phyloP scores from a whole-genome alignment of 2,329 filamentous ascomycete species.

The Xylaria sp. region DNA sequence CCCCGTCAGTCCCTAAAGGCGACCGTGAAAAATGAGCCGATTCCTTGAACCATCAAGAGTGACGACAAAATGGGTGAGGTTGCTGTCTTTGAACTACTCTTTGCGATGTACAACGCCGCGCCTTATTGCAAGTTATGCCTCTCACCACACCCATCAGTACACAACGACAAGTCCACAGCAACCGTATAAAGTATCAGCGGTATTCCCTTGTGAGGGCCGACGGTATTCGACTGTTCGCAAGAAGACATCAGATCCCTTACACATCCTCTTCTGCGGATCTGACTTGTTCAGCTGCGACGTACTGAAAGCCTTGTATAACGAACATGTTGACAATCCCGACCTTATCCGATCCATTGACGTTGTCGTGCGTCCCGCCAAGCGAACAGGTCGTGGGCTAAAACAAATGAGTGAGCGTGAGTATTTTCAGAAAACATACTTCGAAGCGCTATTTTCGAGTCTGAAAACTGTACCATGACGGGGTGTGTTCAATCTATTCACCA shows the following conservation, averaged over 20 bases:
- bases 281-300: constrained; percentile 87
- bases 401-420: constrained; percentile 65
- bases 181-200: neutral
- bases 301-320: constrained; percentile 69
- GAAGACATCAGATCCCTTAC: constrained; percentile 63
- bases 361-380: constrained; percentile 79
- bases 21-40: neutral
- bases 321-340: constrained; percentile 57
- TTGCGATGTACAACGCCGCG: neutral
- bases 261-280: constrained; percentile 92
- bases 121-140: neutral
- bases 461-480: neutral
- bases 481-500: neutral
- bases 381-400: constrained; percentile 76
- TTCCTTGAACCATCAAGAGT: neutral
- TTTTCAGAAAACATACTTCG: neutral
- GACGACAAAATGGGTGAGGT: neutral
- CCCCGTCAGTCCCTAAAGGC: neutral
- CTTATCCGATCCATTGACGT: constrained; percentile 82
- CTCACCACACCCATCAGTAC: neutral
- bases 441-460: neutral
- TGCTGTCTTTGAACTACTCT: neutral
- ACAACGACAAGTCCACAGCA: neutral
- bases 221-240: neutral
- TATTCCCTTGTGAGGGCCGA: neutral